Evolutionary conservation across 1,284 basidiomycete genomes (phyloP).

Genomic region (Psilocybe mexicana): DNA sequence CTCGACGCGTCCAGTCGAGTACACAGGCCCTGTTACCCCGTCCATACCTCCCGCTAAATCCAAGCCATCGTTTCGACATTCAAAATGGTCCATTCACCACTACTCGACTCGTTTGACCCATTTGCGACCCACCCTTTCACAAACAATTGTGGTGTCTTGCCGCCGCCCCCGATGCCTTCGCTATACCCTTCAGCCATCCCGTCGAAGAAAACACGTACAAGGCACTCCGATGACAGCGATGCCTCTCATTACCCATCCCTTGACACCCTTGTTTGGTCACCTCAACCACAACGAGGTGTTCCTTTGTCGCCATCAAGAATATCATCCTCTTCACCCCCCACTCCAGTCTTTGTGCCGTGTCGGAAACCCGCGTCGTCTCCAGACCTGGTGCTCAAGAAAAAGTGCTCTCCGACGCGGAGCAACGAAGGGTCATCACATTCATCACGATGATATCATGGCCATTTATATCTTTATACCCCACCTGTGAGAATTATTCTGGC

Average conservation of each 20-base stretch:
- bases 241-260: conserved; percentile 9
- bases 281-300: conserved; percentile 25
- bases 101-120: conserved; percentile 56
- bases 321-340: conserved; percentile 20
- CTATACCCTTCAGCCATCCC: conserved; percentile 44
- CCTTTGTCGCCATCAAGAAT: conserved; percentile 16
- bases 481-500: background rate
- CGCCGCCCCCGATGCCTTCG: conserved; percentile 48
- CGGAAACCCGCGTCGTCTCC: conserved; percentile 56
- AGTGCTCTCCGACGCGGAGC: conserved; percentile 25
- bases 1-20: background rate
- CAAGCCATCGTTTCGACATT: background rate
- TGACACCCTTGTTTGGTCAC: conserved; percentile 22
- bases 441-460: conserved; percentile 10
- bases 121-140: conserved; percentile 64
- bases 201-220: conserved; percentile 9
- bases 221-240: conserved; percentile 2
- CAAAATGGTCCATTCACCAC: conserved; percentile 34
- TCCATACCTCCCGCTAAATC: background rate
- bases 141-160: conserved; percentile 50
- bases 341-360: conserved; percentile 56
- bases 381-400: conserved; percentile 58
- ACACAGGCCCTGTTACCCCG: background rate
- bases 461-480: background rate
- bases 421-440: conserved; percentile 2